Evolutionary conservation across 768 basidiomycete genomes (phyloP), one percentile per base, ranked within the genome.

Genomic region (Tulasnella sp.): DNA sequence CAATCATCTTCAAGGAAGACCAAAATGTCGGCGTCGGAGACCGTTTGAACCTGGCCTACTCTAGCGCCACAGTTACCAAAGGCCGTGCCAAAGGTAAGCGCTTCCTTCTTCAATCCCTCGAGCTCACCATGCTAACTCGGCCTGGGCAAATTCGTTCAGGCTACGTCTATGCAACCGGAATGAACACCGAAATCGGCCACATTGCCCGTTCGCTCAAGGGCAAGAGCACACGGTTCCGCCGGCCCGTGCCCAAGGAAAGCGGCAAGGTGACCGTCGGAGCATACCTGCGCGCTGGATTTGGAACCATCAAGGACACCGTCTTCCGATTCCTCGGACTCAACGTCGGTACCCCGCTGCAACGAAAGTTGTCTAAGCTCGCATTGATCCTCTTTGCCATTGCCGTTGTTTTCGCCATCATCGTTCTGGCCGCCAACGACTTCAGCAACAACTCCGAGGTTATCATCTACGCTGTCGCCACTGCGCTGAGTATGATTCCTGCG

Each of bases 271-370:
- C 78, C 24, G 39, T 68, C 31, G 27, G 71, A 18, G 68, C 85
- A 90, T 46, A 90, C 88, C 34, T 84, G 90, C 42, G 87, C 85
- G 36, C 85, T 1, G 86, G 85, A 6, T 86, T 84, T 34, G 84
- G 84, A 71, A 85, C 81, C 31, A 84, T 85, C 38, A 86, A 85
- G 40, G 79, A 46, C 18, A 85, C 85, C 0, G 87, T 87, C 44
- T 81, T 85, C 62, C 86, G 87, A 81, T 87, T 83, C 84, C 88
- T 84, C 85, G 89, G 84, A 83, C 83, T 48, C 77, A 83, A 80
- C 36, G 77, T 77, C 62, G n/a, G 27, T 36, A 83, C 83, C 7
- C 83, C 83, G 1, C 79, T 83, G 7, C 82, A 82, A 39, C 79
- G 80, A 56, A 81, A 81, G 19, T 81, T 82, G 24, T 82, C 81